Evolutionary conservation across 2,329 filamentous ascomycete genomes (phyloP).

Genomic region (Fusarium sp.): DNA sequence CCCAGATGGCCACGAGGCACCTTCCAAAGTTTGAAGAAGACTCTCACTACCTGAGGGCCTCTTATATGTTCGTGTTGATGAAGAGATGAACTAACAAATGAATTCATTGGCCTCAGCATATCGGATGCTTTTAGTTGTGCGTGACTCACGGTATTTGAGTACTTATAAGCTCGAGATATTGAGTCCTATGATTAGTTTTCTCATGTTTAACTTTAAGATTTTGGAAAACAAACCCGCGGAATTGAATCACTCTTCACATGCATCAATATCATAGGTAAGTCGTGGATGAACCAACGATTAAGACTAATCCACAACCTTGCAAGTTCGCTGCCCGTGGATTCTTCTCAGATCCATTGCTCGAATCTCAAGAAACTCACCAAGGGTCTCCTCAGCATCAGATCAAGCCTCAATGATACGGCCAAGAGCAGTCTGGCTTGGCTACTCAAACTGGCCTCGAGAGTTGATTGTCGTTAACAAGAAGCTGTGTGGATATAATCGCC

Average conservation of each 20-base stretch:
- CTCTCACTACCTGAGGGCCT: too few relatives aligned
- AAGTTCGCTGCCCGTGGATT: background rate
- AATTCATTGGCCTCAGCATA: background rate
- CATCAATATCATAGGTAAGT: too few relatives aligned
- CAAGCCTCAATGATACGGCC: rapidly evolving
- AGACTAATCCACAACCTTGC: background rate
- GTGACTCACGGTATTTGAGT: background rate
- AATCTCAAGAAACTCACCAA: too few relatives aligned
- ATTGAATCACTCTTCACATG: too few relatives aligned
- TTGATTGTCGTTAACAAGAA: background rate
- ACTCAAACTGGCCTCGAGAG: background rate
- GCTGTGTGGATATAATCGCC: background rate
- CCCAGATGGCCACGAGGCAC: background rate
- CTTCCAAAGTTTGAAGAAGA: background rate
- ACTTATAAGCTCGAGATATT: background rate
- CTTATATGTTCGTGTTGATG: background rate
- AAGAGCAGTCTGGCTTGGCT: background rate
- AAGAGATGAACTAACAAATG: background rate
- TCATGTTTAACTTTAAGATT: background rate
- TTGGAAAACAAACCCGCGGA: background rate
- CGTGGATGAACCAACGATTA: background rate
- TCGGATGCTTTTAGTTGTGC: background rate
- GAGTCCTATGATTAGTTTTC: background rate
- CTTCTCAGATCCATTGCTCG: background rate
- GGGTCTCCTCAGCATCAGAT: background rate